Evolutionary conservation across 2,329 filamentous ascomycete genomes (phyloP), one percentile per base, ranked within the genome.

Genomic region (Mollisia scopiformis): DNA sequence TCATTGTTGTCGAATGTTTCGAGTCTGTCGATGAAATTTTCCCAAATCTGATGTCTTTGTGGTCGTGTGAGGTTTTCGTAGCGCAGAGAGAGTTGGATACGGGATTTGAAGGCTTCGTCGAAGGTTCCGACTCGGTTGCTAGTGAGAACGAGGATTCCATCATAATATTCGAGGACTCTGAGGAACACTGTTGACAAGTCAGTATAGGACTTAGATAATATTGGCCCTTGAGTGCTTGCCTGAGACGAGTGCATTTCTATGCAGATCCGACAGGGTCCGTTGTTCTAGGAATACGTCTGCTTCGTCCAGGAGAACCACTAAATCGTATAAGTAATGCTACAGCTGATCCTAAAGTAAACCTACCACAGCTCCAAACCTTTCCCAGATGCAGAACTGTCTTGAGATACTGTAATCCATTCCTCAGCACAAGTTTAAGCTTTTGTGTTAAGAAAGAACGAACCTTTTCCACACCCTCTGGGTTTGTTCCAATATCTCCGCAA

Each of bases 401-500:
- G 7, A 70, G 57, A 50, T 68, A 71, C 31, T n/a, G n/a, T n/a
- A n/a, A n/a, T n/a, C n/a, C n/a, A n/a, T n/a, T n/a, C n/a, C n/a
- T n/a, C n/a, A n/a, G n/a, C n/a, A n/a, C n/a, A n/a, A n/a, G n/a
- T n/a, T n/a, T n/a, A n/a, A n/a, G n/a, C n/a, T n/a, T n/a, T n/a
- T n/a, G n/a, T n/a, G n/a, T n/a, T n/a, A n/a, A n/a, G n/a, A n/a
- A n/a, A n/a, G n/a, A n/a, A n/a, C n/a, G n/a, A n/a, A n/a, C n/a
- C n/a, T 62, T 60, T 72, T 93, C 90, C 0, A 93, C 81, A 11
- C 83, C 82, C 62, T 82, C 80, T 0, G 87, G 83, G 52, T 88
- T 83, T 1, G 85, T 77, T 28, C 90, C 90, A 0, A 93, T 80
- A 70, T 93, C 89, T 25, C 89, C 90, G 0, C 88, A 88, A 62